phyloP scores from a whole-genome alignment of 257 asterid genomes.

The Solanum chilense region DNA sequence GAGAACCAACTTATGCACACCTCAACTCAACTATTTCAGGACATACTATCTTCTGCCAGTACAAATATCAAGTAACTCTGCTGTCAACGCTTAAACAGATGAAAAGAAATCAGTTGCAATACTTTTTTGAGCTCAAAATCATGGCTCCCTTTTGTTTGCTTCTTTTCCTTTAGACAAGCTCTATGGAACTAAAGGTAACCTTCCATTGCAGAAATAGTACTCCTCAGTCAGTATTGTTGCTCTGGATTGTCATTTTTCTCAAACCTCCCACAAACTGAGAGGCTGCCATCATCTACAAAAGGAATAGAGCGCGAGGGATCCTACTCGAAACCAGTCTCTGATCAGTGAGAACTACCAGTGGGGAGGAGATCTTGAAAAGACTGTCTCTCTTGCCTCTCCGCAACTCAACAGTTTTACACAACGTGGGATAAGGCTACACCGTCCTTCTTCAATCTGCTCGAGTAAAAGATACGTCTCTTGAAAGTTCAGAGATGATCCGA shows the following conservation, averaged over 20 bases:
- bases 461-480: background rate
- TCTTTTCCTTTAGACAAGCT: background rate
- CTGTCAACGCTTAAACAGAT: background rate
- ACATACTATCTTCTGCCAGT: background rate
- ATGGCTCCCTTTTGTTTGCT: background rate
- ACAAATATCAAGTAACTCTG: background rate
- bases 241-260: background rate
- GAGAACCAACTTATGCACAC: background rate
- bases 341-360: background rate
- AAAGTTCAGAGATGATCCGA: background rate
- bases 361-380: background rate
- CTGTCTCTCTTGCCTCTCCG: background rate
- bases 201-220: background rate
- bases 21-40: background rate
- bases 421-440: background rate
- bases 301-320: background rate
- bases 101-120: background rate
- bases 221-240: background rate
- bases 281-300: background rate
- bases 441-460: background rate
- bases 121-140: background rate
- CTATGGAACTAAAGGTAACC: background rate
- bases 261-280: background rate
- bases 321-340: background rate
- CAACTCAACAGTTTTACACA: background rate